phyloP scores from a whole-genome alignment of 306 rosid genomes.

The Fagus sylvatica region DNA sequence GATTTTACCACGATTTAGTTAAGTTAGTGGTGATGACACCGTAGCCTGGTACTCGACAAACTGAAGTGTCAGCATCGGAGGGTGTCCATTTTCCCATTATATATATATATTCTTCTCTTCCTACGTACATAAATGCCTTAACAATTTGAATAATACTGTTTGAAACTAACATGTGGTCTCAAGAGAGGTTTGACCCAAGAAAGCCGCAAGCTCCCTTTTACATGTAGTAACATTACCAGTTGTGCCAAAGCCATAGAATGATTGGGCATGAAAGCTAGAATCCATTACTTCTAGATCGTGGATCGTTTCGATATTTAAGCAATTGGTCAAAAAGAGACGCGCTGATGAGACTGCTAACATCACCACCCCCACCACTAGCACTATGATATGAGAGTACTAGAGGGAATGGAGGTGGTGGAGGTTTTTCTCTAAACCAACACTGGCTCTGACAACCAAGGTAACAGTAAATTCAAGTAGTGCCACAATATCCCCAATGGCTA shows the following conservation, averaged over 20 bases:
- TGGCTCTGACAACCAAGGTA: background rate
- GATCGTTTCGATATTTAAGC: too few species aligned
- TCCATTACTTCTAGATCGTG: conserved; percentile 26
- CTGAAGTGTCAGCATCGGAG: conserved; percentile 33
- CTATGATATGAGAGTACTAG: background rate
- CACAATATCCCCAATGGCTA: conserved; percentile 30
- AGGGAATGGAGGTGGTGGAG: background rate
- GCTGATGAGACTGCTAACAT: conserved; percentile 30
- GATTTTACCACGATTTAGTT: too few species aligned
- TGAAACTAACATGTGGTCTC: conserved; percentile 44
- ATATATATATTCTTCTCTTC: too few species aligned
- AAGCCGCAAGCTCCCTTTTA: too few species aligned
- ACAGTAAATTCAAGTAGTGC: background rate
- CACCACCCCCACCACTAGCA: background rate
- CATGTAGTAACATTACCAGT: conserved; percentile 32
- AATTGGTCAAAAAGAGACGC: conserved; percentile 41
- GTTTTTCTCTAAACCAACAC: too few species aligned
- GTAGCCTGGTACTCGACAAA: conserved; percentile 48
- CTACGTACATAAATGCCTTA: too few species aligned
- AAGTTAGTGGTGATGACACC: conserved; percentile 58
- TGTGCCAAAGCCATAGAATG: conserved; percentile 46
- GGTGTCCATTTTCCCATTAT: conserved; percentile 52
- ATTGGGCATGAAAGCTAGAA: conserved; percentile 67
- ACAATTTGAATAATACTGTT: too few species aligned
- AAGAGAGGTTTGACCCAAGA: too few species aligned